Evolutionary conservation across 108 stramenopile genomes (phyloP), one percentile per base, ranked within the genome.

Genomic region (Pseudonitzschia multiseries): DNA sequence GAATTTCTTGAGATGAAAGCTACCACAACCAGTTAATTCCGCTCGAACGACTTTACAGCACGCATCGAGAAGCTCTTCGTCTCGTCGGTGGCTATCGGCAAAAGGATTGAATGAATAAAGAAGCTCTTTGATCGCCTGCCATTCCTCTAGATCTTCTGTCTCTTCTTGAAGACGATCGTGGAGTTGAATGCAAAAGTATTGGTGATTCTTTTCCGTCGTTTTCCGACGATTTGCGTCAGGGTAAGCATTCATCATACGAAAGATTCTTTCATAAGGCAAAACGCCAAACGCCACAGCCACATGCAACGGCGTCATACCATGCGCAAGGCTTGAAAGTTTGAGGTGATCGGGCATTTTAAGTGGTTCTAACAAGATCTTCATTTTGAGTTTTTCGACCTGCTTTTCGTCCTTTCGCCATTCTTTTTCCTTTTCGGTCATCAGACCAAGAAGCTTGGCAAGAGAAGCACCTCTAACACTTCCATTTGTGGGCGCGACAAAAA

Each of bases 271-370:
- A 48, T 86, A 86, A 0, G 76, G 57, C 22, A 78, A 59, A 43
- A 71, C 79, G 27, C 71, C 54, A 52, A 82, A 86, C 1, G 74
- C 74, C 4, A 82, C 76, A 10, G 77, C 81, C 20, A 86, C 63
- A 64, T 86, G 85, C 22, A 86, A 73, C 20, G 81, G 81, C 4
- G 74, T 77, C 85, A 86, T 86, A 9, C 81, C 79, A 65, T 81
- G 80, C 20, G 70, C 41, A 48, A 67, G 74, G 56, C 79, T 76
- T 46, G 70, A 76, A 50, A 83, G 53, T 36, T 79, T 85, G 33
- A 74, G 57, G 22, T 69, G 70, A 22, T 74, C 57, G 1, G 69
- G 57, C 3, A 32, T 27, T 15, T 42, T 31, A 18, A 86, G 44
- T 21, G 81, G 78, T 22, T 79, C 64, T 22, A 86, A 33, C 31